phyloP scores from a whole-genome alignment of 2,329 filamentous ascomycete genomes.

The Ploettnerulaceae sp. region DNA sequence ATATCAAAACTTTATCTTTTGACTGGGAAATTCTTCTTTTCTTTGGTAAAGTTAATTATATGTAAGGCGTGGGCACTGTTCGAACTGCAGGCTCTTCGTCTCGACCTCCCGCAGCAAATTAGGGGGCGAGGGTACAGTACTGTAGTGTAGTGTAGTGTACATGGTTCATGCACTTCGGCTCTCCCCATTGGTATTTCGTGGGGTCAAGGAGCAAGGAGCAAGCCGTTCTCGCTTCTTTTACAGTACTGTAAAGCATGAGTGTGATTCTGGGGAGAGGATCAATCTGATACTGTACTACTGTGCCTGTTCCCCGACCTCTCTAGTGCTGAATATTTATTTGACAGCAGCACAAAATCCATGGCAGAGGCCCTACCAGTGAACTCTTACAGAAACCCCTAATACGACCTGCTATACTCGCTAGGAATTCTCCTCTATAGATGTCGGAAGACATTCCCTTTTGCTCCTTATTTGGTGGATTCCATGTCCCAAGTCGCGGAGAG shows the following conservation, averaged over 20 bases:
- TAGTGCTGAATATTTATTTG: slow-evolving; percentile 21
- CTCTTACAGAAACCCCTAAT: slow-evolving; percentile 7
- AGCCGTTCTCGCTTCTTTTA: slow-evolving; percentile 13
- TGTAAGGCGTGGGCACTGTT: not conserved
- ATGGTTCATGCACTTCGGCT: slow-evolving; percentile 7
- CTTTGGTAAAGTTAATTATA: not conserved
- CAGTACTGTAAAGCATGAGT: slow-evolving; percentile 19
- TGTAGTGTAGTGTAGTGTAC: too few species aligned
- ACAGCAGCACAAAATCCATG: slow-evolving; percentile 12
- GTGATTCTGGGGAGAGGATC: slow-evolving; percentile 18
- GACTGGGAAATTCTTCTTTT: not conserved
- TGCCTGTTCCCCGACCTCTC: slow-evolving; percentile 24
- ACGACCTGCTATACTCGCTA: slow-evolving; percentile 17
- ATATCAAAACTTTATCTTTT: slow-evolving; percentile 1
- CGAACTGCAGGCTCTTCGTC: slow-evolving; percentile 26
- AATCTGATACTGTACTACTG: slow-evolving; percentile 28
- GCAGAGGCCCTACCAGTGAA: not conserved
- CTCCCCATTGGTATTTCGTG: slow-evolving; percentile 5
- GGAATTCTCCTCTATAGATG: slow-evolving; percentile 17
- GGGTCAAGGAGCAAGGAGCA: slow-evolving; percentile 9
- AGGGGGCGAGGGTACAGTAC: too few species aligned
- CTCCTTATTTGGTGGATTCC: slow-evolving; percentile 15
- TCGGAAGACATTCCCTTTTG: slow-evolving; percentile 13
- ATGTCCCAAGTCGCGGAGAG: slow-evolving; percentile 18
- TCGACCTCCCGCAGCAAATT: slow-evolving; percentile 23